phyloP scores from a whole-genome alignment of 208 protist species.

The Trypanosoma grayi region DNA sequence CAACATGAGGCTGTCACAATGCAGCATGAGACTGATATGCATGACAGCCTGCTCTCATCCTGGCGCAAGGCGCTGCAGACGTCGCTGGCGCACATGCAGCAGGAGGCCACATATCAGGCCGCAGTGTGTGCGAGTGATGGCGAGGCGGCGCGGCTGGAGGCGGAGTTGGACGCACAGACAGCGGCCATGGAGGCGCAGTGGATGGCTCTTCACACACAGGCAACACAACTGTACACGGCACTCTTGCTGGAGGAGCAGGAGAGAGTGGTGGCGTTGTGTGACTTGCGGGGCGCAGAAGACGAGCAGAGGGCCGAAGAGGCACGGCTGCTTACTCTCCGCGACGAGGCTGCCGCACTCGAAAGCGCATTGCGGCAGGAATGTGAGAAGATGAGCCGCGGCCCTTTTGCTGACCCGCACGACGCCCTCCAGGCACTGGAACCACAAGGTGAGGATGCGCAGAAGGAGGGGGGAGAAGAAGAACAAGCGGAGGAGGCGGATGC shows the following conservation, averaged over 20 bases:
- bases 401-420: not conserved
- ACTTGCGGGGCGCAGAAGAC: not conserved
- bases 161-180: constrained; percentile 8
- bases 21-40: constrained; percentile 4
- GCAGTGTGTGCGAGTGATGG: not conserved
- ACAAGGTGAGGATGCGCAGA: not conserved
- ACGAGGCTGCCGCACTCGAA: not conserved
- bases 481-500: not conserved
- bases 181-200: constrained; percentile 6
- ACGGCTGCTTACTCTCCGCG: not conserved
- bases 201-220: constrained; percentile 6
- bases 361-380: constrained; percentile 4
- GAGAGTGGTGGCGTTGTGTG: not conserved
- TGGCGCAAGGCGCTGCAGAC: constrained; percentile 17
- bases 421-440: not conserved
- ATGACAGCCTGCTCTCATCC: constrained; percentile 4
- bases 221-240: not conserved
- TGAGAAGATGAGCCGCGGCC: constrained; percentile 1
- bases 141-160: constrained; percentile 1
- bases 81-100: constrained; percentile 1
- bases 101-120: not conserved
- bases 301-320: not conserved
- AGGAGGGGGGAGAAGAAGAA: not conserved
- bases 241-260: constrained; percentile 2
- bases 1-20: not conserved